Conservation (phyloP, 2,329 filamentous ascomycete species). For the Chaetomium sp. region DNA sequence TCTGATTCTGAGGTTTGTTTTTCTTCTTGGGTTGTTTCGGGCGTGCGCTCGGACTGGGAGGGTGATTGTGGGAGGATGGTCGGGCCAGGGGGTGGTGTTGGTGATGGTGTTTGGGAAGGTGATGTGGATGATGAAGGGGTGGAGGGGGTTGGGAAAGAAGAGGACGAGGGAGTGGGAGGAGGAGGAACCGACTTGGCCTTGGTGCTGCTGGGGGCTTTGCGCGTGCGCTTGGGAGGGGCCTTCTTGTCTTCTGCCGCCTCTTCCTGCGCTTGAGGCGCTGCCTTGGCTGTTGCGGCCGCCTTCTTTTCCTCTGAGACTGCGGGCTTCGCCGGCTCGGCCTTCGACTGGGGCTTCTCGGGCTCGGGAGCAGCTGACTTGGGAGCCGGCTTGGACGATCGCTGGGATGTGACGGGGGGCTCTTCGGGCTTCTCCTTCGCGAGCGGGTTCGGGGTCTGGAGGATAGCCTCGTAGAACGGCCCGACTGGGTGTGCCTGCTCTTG, state of each 20-base stretch:
- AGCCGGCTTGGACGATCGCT: slow-evolving; percentile 15
- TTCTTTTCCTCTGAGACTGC: slow-evolving; percentile 7
- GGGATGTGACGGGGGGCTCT: slow-evolving; percentile 36
- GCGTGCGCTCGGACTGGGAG: background rate
- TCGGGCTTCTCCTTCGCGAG: slow-evolving; percentile 38
- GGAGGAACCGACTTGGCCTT: slow-evolving; percentile 23
- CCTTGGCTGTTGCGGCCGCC: background rate
- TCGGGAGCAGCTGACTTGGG: slow-evolving; percentile 27
- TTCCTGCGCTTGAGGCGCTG: too few relatives aligned
- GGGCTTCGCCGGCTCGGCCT: slow-evolving; percentile 15
- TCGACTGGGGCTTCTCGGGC: slow-evolving; percentile 17
- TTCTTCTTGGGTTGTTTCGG: background rate
- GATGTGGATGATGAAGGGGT: slow-evolving; percentile 15
- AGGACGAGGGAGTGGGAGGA: slow-evolving; percentile 16
- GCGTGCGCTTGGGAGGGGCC: background rate
- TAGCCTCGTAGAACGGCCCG: slow-evolving; percentile 53
- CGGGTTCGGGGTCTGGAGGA: slow-evolving; percentile 43
- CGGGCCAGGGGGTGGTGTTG: slow-evolving; percentile 7
- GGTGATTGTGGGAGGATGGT: background rate
- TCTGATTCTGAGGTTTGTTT: slow-evolving; percentile 1
- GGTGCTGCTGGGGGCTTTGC: slow-evolving; percentile 10
- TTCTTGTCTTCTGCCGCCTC: too few relatives aligned
- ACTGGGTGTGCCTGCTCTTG: slow-evolving; percentile 43
- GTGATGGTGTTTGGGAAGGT: slow-evolving; percentile 10
- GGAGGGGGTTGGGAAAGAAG: slow-evolving; percentile 4